Evolutionary conservation across 2,329 filamentous ascomycete species (phyloP), one percentile per base, ranked within the genome.

Genomic region (Nothophaeocryptopus gaeumannii): DNA sequence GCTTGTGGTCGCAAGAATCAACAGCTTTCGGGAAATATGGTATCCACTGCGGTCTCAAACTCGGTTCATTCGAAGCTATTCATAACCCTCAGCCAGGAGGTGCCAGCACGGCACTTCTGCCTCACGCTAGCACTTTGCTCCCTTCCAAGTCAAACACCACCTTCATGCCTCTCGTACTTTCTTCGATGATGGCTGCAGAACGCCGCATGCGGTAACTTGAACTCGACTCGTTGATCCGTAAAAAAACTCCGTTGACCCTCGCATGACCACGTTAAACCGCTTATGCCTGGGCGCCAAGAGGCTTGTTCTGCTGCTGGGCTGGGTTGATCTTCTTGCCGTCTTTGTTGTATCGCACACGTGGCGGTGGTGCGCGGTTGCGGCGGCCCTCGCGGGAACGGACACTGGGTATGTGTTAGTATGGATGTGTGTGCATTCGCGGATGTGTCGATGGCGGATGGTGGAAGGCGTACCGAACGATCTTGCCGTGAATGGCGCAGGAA

Each of bases 291-390:
- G 59, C 61, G 68, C 62, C 68, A 54, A 56, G 67, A 47, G 75
- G 69, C 68, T 79, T 78, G 80, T 88, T 89, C 70, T 82, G 80
- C 65, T 80, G 79, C 78, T 89, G 85, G 72, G 86, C 87, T 65
- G 92, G 90, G 75, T 85, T 86, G 74, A 99, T 85, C 88, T 99
- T 99, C 90, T 99, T 99, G 83, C 91, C 92, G 74, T 99, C 93
- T 87, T 97, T 96, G 88, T 99, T 99, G 89, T 95, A 99, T 71
- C 93, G 84, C 71, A 99, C 91, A 74, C 93, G 85, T 72, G 93
- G 93, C 67, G 93, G 93, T 70, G 93, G 95, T 70, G 92, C 92
- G 77, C 93, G 89, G 89, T 99, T 99, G 79, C 93, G 93, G 76
- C 93, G 92, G 70, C 95, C 93, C 73, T 88, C 91, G 67, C 88